These are phyloP conservation scores for Panicum miliaceum DNA, from an alignment of 176 grass and related monocot genomes.

Conservation along the genomic window DNA sequence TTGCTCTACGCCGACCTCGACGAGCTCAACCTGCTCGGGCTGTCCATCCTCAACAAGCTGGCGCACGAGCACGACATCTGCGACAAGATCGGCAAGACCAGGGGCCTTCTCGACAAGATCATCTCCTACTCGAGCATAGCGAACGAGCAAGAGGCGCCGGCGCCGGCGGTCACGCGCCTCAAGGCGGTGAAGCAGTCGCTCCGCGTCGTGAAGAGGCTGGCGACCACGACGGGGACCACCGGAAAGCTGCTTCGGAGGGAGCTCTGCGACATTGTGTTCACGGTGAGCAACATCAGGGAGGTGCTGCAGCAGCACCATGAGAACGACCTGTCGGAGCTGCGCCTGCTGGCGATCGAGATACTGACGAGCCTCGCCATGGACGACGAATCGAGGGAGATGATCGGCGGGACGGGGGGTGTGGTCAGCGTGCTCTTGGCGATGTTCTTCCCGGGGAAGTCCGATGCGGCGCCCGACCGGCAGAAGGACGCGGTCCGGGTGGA, in stretches of 20 bases:
- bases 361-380: constrained; percentile 75
- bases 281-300: constrained; percentile 65
- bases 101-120: constrained; percentile 67
- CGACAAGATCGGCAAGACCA: constrained; percentile 66
- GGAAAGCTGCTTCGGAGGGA: constrained; percentile 58
- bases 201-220: constrained; percentile 70
- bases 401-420: constrained; percentile 66
- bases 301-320: constrained; percentile 45
- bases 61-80: constrained; percentile 72
- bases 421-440: constrained; percentile 54
- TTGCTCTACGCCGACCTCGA: constrained; percentile 54
- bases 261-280: constrained; percentile 66
- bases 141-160: background rate
- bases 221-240: constrained; percentile 58
- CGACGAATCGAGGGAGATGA: constrained; percentile 58
- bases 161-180: constrained; percentile 9
- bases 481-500: constrained; percentile 48
- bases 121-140: constrained; percentile 57
- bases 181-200: constrained; percentile 66
- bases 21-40: constrained; percentile 63
- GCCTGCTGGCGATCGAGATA: constrained; percentile 62
- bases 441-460: constrained; percentile 42
- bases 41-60: constrained; percentile 70
- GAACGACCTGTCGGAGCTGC: constrained; percentile 28
- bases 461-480: background rate